A percentile compares a stretch with the other conserved stretches of the same genome.
Evolutionary conservation across 305 asterid genomes (phyloP).

Genomic region (Fraxinus dipetala): DNA sequence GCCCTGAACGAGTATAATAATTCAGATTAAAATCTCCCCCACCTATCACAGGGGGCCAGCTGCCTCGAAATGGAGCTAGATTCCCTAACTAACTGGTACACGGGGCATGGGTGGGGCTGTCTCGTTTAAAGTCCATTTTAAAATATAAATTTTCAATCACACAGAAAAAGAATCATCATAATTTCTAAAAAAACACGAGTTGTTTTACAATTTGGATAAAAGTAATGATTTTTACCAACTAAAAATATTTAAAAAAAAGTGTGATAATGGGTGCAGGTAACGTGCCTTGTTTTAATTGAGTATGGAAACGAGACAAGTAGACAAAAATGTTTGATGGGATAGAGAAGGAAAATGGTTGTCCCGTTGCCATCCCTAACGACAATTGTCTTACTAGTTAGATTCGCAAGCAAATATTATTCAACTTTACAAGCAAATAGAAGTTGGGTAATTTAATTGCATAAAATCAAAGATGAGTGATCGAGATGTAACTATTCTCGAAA

Average conservation of each 20-base stretch:
- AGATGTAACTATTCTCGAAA: not conserved
- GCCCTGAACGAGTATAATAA: no score
- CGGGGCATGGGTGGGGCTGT: no score
- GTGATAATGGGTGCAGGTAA: not conserved
- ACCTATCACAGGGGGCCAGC: no score
- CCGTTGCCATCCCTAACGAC: not conserved
- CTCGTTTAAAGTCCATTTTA: no score
- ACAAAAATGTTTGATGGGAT: not conserved
- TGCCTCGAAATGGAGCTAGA: no score
- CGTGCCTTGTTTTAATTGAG: no score
- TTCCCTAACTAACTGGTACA: no score
- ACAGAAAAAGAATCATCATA: no score
- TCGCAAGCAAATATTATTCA: not conserved
- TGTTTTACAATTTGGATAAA: not conserved
- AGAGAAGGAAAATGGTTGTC: not conserved
- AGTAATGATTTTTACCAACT: not conserved
- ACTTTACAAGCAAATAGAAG: not conserved
- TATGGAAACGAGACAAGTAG: not conserved
- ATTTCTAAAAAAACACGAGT: no score
- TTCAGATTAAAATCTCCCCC: no score
- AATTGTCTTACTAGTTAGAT: not conserved
- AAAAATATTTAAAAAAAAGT: no score
- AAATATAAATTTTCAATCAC: no score
- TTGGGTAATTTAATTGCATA: not conserved
- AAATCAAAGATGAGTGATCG: not conserved